Evolutionary conservation across 1,139 yeast genomes (phyloP), one percentile per base, ranked within the genome.

Genomic region (Yamadazyma diddensiae): DNA sequence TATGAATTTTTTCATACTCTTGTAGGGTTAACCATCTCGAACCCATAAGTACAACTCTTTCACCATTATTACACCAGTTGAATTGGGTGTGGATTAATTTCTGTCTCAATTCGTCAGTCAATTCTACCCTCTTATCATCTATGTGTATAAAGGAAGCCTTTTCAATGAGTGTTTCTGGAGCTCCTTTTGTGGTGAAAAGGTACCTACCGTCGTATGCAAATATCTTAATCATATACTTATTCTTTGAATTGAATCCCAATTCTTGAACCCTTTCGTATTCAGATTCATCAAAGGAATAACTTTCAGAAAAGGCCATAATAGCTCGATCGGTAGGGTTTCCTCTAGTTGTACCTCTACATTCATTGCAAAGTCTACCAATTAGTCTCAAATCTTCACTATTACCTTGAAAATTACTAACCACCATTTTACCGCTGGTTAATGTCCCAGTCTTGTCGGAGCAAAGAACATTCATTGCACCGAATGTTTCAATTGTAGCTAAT

Each of bases 311-410:
- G 29, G 62, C 52, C 33, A 62, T 51, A 14, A 68, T 50, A 4
- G 77, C 74, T 31, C 60, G 59, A 42, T 73, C 78, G 2, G 78
- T 73, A 4, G 77, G 77, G 50, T 73, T 70, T 12, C 77, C 58
- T 24, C 64, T 49, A 5, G 38, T 26, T 6, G 29, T 22, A 15
- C 41, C 42, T 20, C 32, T 31, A 15, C 71, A 62, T 30, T 65
- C 71, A 36, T 69, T 73, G 43, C 78, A 73, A 16, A 73, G 45
- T 9, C 54, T 45, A 15, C 69, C 53, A 15, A 63, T 42, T 3
- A 61, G 35, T 29, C 53, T 36, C n/a, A 62, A 19, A 4, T 18
- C 23, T 5, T 34, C 17, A 5, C 28, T 24, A 14, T 54, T 45
- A 23, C 50, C 51, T 28, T 46, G 45, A 18, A 46, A 42, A 26